Evolutionary conservation across 192 early-diverging fungal genomes (phyloP), one percentile per base, ranked within the genome.

Genomic region (Lobosporangium transversale): DNA sequence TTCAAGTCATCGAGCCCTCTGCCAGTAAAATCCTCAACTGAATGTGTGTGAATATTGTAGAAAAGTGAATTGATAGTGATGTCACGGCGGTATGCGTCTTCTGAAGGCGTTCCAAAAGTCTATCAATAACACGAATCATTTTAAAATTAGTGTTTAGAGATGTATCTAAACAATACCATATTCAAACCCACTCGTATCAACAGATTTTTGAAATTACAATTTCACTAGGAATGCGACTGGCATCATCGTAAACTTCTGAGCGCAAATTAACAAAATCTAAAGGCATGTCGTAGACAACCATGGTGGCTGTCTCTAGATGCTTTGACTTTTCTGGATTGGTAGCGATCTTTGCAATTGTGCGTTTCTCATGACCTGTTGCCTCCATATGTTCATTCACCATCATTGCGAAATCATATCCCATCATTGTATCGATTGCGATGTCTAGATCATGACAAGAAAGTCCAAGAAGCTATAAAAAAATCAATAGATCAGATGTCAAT

Each of bases 41-140:
- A 8, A 1, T 78, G 56, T 0, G 94, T 93, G 60, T 94, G 89
- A 14, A 99, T 87, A 79, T 99, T 99, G 83, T 96, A 99, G 58
- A 99, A 97, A 49, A 99, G 83, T 15, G 96, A 90, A 66, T 99
- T 99, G 75, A 99, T 96, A 24, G 98, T 99, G 14, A 91, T 95
- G 76, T 99, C 98, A n/a, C 98, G 87, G 0, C 98, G 90, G 50
- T 88, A 76, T 7, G 98, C 97, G 69, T 99, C 98, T 62, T 99
- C 91, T 14, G 70, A 50, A 0, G 98, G 96, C 14, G 96, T 95
- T 23, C 97, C 98, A 78, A 94, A 97, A 35, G 70, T 75, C 86
- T 88, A 52, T 5, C 14, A 18, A 36, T 3, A n/a, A 36, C 29
- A 24, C 5, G 15, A 43, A 27, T 17, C 21, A 10, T 7, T 11